phyloP scores from a whole-genome alignment of 1,284 basidiomycete species.

The Phylloporus sp. region DNA sequence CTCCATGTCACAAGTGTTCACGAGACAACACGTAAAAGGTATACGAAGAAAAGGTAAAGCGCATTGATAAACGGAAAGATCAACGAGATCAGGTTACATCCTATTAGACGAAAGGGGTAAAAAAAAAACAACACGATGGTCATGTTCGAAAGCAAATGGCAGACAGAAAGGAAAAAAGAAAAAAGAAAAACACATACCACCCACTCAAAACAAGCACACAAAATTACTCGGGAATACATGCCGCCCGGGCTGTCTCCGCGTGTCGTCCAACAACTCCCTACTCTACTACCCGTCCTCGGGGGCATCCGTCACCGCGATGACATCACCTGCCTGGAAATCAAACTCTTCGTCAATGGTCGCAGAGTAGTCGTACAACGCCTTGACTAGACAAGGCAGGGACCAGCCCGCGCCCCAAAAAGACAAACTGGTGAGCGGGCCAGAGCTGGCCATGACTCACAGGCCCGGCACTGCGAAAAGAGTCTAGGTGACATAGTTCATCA shows the following conservation, averaged over 20 bases:
- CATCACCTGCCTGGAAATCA: slow-evolving; percentile 89
- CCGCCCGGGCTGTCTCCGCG: slow-evolving; percentile 73
- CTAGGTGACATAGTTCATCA: too few species aligned
- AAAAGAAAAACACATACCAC: too few species aligned
- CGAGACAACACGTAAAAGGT: too few species aligned
- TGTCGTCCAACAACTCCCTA: slow-evolving; percentile 84
- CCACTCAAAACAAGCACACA: slow-evolving; percentile 3
- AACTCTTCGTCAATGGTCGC: slow-evolving; percentile 90
- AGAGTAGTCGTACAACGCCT: slow-evolving; percentile 90
- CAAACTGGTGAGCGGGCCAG: too few species aligned
- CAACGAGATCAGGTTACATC: not conserved
- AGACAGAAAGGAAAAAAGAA: too few species aligned
- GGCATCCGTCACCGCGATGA: slow-evolving; percentile 78
- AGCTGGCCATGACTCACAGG: too few species aligned
- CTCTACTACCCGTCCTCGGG: slow-evolving; percentile 97
- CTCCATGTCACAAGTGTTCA: too few species aligned
- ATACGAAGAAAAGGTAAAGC: too few species aligned
- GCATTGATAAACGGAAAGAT: not conserved
- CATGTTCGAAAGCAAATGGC: not conserved
- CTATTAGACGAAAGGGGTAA: not conserved
- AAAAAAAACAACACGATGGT: not conserved
- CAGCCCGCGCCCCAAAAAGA: not conserved
- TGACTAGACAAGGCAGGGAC: slow-evolving; percentile 55
- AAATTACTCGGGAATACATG: slow-evolving; percentile 90
- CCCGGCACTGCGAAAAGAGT: too few species aligned